These are phyloP conservation scores for Amyloporia xantha DNA, from an alignment of 768 basidiomycete genomes.

Conservation along the genomic window DNA sequence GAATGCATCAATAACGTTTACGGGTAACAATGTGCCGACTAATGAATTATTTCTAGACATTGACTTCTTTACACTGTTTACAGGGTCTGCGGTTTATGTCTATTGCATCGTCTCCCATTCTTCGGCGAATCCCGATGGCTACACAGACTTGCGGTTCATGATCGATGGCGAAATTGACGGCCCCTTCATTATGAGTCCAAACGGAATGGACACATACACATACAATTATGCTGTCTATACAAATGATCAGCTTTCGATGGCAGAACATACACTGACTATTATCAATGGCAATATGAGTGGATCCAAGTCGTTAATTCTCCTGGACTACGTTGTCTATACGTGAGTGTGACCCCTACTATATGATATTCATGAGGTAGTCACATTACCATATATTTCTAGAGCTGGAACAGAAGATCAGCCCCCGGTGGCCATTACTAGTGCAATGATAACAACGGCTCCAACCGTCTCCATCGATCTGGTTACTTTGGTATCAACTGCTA, in stretches of 20 bases:
- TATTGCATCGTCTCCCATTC: slow-evolving; percentile 31
- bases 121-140: slow-evolving; percentile 17
- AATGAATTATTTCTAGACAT: too few relatives aligned
- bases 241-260: too few relatives aligned
- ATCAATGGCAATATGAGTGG: slow-evolving; percentile 28
- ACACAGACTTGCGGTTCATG: slow-evolving; percentile 32
- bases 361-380: too few relatives aligned
- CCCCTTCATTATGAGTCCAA: slow-evolving; percentile 18
- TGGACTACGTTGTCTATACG: slow-evolving; percentile 39
- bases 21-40: too few relatives aligned
- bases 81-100: slow-evolving; percentile 41
- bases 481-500: too few relatives aligned
- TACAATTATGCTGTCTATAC: slow-evolving; percentile 33
- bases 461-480: too few relatives aligned
- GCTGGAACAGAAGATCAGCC: too few relatives aligned
- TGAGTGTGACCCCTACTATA: too few relatives aligned
- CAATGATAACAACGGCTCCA: too few relatives aligned
- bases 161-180: slow-evolving; percentile 30
- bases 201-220: slow-evolving; percentile 18
- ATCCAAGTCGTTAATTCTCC: slow-evolving; percentile 23
- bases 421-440: too few relatives aligned
- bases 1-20: slow-evolving; percentile 28
- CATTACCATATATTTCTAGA: background rate
- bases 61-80: too few relatives aligned
- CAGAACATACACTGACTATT: slow-evolving; percentile 26